Percentiles rank a stretch among this genome's conserved stretches.
phyloP scores from a whole-genome alignment of 768 basidiomycete genomes.

The Gymnopilus junonius region DNA sequence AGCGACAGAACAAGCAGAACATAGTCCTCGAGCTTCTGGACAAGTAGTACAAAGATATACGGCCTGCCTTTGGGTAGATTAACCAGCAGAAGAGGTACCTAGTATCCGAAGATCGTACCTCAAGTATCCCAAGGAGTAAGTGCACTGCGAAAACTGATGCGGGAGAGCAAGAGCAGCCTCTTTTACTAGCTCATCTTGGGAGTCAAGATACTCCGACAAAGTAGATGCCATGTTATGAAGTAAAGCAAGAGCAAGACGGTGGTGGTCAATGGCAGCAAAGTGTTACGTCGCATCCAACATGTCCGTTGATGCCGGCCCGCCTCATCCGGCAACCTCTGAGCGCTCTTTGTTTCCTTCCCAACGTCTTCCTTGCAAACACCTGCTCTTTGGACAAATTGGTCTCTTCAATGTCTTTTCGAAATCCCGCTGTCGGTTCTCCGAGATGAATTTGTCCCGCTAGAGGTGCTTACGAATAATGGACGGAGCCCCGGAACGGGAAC shows the following conservation, averaged over 20 bases:
- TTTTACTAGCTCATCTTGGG: conserved; percentile 52
- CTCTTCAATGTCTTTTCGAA: neutral
- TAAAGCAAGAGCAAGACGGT: neutral
- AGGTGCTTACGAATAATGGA: neutral
- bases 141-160: conserved; percentile 68
- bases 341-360: neutral
- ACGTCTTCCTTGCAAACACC: neutral
- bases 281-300: neutral
- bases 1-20: conserved; percentile 83
- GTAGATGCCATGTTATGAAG: conserved; percentile 36
- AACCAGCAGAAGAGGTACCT: conserved; percentile 14
- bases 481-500: conserved; percentile 15
- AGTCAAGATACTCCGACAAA: conserved; percentile 48
- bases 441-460: neutral
- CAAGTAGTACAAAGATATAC: conserved; percentile 85
- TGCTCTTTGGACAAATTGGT: neutral
- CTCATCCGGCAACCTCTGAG: neutral
- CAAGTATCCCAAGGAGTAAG: conserved; percentile 60
- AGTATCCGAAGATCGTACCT: conserved; percentile 39
- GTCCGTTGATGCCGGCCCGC: neutral
- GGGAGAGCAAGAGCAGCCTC: conserved; percentile 63
- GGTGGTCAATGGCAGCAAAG: neutral
- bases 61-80: conserved; percentile 56
- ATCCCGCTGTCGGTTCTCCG: neutral
- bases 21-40: conserved; percentile 67